Evolutionary conservation across 225 moss, liverwort and hornwort genomes (phyloP), one percentile per base, ranked within the genome.

Genomic region (Pseudisothecium myosuroides): DNA sequence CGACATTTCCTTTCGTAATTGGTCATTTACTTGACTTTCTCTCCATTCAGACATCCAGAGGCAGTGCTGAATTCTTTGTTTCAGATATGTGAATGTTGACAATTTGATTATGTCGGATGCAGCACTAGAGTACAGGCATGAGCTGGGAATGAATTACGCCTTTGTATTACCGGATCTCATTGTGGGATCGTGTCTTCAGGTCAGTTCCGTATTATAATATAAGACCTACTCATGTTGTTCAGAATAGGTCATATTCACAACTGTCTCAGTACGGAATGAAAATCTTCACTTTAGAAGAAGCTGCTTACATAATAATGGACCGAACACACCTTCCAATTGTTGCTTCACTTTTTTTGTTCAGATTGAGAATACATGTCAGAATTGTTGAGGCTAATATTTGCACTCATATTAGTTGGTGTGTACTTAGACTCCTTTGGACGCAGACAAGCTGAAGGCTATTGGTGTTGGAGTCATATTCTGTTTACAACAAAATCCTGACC

Each of bases 161-260:
- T 89, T 92, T 88, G 98, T 98, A 21, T 91, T 98, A 52, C 95
- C 97, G 47, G 96, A 97, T 85, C 95, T 98, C 83, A 96, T 97
- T 54, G 98, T 98, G 75, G 98, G 98, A 63, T 98, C 98, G 29
- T 98, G 98, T 91, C 97, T 95, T 76, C 98, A 98, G 95, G 97
- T 97, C 90, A 76, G 94, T 94, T 90, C 56, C 78, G 71, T 86
- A 31, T 63, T 41, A 68, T 61, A 29, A n/a, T 37, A 28, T 55
- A n/a, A 81, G 39, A 76, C 37, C 58, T 81, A 67, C 39, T 88
- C 82, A 45, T 73, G 23, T 61, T 69, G 16, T 24, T 73, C 80
- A 86, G 52, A 67, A 37, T 68, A 71, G 81, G 60, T 77, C 58
- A 84, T 64, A 27, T 72, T 50, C 36, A 49, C 64, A 41, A 65